phyloP scores from a whole-genome alignment of 208 protist species.

The Trichomonas vaginalis region DNA sequence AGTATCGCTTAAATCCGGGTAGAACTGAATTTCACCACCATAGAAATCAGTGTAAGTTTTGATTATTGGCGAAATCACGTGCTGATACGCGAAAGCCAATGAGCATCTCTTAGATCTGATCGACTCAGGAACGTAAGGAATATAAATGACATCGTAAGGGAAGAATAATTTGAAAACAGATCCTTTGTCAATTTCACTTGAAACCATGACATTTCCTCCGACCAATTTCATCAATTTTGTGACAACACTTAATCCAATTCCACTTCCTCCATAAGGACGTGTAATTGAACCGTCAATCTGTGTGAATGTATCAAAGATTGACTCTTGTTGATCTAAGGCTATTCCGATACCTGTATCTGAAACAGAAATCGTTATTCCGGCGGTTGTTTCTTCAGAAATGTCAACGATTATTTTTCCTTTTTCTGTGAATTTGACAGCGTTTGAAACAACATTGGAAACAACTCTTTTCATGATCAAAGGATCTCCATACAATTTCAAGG shows the following conservation, averaged over 20 bases:
- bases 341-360: background rate
- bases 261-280: background rate
- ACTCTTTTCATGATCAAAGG: conserved; percentile 27
- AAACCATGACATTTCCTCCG: background rate
- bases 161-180: background rate
- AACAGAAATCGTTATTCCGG: background rate
- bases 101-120: background rate
- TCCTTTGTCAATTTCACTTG: background rate
- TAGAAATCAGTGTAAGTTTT: background rate
- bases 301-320: background rate
- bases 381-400: background rate
- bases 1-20: background rate
- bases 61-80: background rate
- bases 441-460: conserved; percentile 35
- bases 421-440: conserved; percentile 42
- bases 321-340: background rate
- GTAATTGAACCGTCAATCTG: background rate
- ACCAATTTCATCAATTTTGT: background rate
- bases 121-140: background rate
- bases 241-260: background rate
- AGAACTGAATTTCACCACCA: background rate
- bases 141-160: background rate
- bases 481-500: background rate
- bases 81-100: background rate
- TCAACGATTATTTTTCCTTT: conserved; percentile 9